A percentile compares a stretch with the other conserved stretches of the same genome.
Evolutionary conservation across 2,329 filamentous ascomycete genomes (phyloP).

Genomic region (Sclerotinia minor): DNA sequence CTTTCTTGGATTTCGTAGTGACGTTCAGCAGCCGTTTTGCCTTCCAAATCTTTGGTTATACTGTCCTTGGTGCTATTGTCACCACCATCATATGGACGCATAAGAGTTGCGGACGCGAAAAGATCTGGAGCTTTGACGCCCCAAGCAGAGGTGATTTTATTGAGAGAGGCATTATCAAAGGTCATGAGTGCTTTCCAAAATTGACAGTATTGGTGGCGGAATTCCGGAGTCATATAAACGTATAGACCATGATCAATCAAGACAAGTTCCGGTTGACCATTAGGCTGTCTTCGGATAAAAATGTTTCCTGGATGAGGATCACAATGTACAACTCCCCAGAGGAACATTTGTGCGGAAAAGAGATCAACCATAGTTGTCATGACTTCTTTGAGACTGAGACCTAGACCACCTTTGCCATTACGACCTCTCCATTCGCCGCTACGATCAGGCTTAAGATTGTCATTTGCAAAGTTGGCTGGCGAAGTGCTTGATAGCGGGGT

Average conservation of each 20-base stretch:
- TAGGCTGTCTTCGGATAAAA: constrained; percentile 83
- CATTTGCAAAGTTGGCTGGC: constrained; percentile 46
- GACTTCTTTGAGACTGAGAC: constrained; percentile 77
- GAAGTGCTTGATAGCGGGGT: constrained; percentile 50
- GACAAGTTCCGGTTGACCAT: constrained; percentile 83
- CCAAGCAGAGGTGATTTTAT: constrained; percentile 73
- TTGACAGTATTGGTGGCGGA: constrained; percentile 79
- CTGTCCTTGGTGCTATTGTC: constrained; percentile 66
- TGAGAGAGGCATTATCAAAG: constrained; percentile 83
- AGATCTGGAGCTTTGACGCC: constrained; percentile 86
- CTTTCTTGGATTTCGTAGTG: constrained; percentile 76
- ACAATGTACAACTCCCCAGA: constrained; percentile 93
- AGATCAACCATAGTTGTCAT: constrained; percentile 97
- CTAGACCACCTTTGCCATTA: constrained; percentile 75
- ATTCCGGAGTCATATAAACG: constrained; percentile 81
- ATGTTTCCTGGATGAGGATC: constrained; percentile 98
- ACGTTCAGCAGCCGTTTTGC: constrained; percentile 55
- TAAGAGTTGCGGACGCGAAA: constrained; percentile 85
- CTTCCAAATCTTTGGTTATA: constrained; percentile 54
- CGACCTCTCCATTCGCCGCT: constrained; percentile 73
- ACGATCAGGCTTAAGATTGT: constrained; percentile 75
- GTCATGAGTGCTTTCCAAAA: constrained; percentile 96
- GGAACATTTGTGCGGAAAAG: constrained; percentile 97
- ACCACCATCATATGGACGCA: constrained; percentile 88
- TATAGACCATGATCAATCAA: constrained; percentile 98